Percentiles rank a stretch among this genome's conserved stretches.
phyloP scores from a whole-genome alignment of 2,329 filamentous ascomycete species.

The Clarireedia paspali region DNA sequence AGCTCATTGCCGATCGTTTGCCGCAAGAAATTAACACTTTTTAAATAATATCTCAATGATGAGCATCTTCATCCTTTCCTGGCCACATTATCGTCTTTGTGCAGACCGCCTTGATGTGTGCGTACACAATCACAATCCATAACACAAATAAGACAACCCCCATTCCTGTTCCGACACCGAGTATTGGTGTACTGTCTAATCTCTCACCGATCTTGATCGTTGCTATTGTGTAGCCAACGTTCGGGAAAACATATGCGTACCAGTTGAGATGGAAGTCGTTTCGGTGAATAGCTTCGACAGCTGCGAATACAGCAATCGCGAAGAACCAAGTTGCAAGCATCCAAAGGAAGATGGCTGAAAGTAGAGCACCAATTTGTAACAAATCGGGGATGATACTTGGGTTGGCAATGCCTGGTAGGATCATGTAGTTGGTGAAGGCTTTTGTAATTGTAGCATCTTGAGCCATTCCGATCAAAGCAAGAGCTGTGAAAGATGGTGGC shows the following conservation, averaged over 20 bases:
- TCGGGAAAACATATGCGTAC: slow-evolving; percentile 59
- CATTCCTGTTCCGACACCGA: slow-evolving; percentile 44
- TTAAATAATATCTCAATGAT: slow-evolving; percentile 11
- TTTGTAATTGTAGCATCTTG: slow-evolving; percentile 35
- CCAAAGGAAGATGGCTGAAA: slow-evolving; percentile 54
- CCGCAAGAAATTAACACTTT: neutral
- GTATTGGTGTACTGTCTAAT: slow-evolving; percentile 37
- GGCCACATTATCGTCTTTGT: slow-evolving; percentile 30
- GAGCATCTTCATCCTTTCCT: slow-evolving; percentile 30
- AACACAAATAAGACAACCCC: slow-evolving; percentile 35
- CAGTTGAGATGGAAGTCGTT: slow-evolving; percentile 52
- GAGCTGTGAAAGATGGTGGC: slow-evolving; percentile 61
- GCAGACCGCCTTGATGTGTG: slow-evolving; percentile 27
- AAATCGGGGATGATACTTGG: slow-evolving; percentile 30
- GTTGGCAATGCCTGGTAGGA: slow-evolving; percentile 32
- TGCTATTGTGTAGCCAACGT: slow-evolving; percentile 50
- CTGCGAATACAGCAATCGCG: slow-evolving; percentile 33
- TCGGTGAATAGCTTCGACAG: slow-evolving; percentile 33
- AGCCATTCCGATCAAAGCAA: slow-evolving; percentile 63
- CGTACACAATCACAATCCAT: slow-evolving; percentile 25
- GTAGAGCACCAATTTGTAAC: slow-evolving; percentile 32
- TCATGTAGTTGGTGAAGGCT: slow-evolving; percentile 20
- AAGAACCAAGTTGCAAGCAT: slow-evolving; percentile 52
- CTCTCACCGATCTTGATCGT: slow-evolving; percentile 46
- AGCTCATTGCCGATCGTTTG: neutral